A percentile compares a stretch with the other conserved stretches of the same genome.
These are phyloP conservation scores for Salvia hispanica DNA, from an alignment of 257 asterid species.

Conservation along the genomic window DNA sequence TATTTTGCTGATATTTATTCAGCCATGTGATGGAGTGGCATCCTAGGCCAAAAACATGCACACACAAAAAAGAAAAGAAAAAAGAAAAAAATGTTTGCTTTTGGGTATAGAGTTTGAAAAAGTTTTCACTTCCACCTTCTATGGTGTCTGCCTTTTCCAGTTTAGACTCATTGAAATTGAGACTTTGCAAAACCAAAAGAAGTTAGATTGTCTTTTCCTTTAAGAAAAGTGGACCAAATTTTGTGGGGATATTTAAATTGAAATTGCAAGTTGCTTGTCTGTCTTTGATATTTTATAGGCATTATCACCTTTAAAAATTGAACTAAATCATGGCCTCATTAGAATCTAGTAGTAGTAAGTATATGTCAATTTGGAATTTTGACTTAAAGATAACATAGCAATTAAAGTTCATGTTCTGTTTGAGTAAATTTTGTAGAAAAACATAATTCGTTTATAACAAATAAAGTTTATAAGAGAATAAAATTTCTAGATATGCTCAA, in stretches of 20 bases:
- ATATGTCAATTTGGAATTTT: too few species aligned
- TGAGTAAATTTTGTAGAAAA: too few species aligned
- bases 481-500: too few species aligned
- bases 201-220: constrained; percentile 1
- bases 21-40: constrained; percentile 16
- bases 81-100: constrained; percentile 25
- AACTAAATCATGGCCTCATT: neutral
- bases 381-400: too few species aligned
- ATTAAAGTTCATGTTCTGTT: too few species aligned
- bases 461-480: too few species aligned
- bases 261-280: neutral
- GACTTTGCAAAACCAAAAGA: neutral
- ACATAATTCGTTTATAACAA: too few species aligned
- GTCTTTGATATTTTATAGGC: neutral
- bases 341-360: too few species aligned
- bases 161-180: neutral
- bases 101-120: constrained; percentile 17
- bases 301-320: neutral
- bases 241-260: neutral
- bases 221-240: neutral
- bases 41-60: constrained; percentile 10
- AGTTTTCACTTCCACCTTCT: neutral
- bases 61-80: too few species aligned
- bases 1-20: neutral
- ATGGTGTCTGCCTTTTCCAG: neutral